Conservation (phyloP, 2,329 filamentous ascomycete species). For the Talaromyces sp. region DNA sequence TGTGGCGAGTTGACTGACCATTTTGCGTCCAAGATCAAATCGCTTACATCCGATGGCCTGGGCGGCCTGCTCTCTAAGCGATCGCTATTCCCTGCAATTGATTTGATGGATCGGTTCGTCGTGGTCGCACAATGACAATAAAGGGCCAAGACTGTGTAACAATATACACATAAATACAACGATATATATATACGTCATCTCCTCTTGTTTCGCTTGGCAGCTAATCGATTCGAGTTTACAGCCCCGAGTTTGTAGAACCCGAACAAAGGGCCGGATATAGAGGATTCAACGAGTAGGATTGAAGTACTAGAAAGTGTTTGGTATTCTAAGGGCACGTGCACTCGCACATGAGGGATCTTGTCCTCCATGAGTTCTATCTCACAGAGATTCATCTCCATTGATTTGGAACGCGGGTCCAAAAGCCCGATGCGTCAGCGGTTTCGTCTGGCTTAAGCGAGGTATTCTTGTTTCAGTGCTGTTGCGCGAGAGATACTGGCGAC, state of each 20-base stretch:
- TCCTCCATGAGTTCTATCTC: background rate
- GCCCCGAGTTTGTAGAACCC: background rate
- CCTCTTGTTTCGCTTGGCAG: background rate
- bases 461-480: constrained; percentile 33
- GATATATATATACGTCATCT: background rate
- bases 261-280: background rate
- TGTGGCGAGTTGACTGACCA: background rate
- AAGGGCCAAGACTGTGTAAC: background rate
- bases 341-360: background rate
- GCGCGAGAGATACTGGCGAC: constrained; percentile 74
- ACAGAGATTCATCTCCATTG: background rate
- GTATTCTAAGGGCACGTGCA: background rate
- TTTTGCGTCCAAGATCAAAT: background rate
- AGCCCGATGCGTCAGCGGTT: background rate
- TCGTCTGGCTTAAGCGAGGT: background rate
- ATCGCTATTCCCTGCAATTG: background rate
- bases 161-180: background rate
- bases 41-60: background rate
- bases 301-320: background rate
- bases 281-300: background rate
- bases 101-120: background rate
- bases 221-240: background rate
- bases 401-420: background rate
- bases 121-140: background rate
- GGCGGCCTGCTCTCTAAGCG: background rate